phyloP scores from a whole-genome alignment of 805 yeast genomes.

The Myxozyma kluyveri region DNA sequence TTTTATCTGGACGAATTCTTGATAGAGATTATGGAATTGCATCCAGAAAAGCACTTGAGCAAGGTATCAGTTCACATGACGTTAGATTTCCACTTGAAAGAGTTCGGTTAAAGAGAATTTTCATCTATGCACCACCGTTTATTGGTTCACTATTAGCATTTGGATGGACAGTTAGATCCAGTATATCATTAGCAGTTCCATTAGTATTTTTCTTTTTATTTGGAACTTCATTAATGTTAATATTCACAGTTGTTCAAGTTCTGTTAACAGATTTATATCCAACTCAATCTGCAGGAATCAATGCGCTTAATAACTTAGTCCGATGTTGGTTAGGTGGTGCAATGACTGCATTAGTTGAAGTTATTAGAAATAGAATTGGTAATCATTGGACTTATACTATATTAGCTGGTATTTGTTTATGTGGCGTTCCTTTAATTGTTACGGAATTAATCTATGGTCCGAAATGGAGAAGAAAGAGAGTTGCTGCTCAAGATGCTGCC shows the following conservation, averaged over 20 bases:
- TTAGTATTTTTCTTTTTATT: constrained; percentile 15
- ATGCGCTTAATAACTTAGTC: constrained; percentile 67
- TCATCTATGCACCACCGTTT: constrained; percentile 1
- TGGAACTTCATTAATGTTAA: constrained; percentile 16
- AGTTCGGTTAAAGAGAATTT: constrained; percentile 18
- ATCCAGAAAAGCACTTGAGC: background rate
- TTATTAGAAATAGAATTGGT: constrained; percentile 56
- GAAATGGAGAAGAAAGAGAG: constrained; percentile 4
- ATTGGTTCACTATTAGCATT: constrained; percentile 14
- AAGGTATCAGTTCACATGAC: constrained; percentile 2
- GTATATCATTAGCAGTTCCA: constrained; percentile 23
- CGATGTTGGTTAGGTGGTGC: constrained; percentile 74
- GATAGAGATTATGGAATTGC: constrained; percentile 25
- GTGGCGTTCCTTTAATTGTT: constrained; percentile 2
- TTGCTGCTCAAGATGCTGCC: too few species aligned
- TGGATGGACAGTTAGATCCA: constrained; percentile 27
- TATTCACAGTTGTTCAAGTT: constrained; percentile 50
- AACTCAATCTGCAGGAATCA: constrained; percentile 64
- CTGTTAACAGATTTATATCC: constrained; percentile 77
- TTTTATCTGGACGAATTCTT: constrained; percentile 55
- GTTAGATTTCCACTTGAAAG: constrained; percentile 26
- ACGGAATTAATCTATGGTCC: constrained; percentile 5
- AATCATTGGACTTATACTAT: constrained; percentile 77
- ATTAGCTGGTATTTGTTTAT: constrained; percentile 45
- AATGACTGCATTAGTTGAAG: constrained; percentile 62